Percentiles rank a stretch among this genome's conserved stretches.
Evolutionary conservation across 371 early-diverging fungal species (phyloP).

Genomic region (Smittium culicis): DNA sequence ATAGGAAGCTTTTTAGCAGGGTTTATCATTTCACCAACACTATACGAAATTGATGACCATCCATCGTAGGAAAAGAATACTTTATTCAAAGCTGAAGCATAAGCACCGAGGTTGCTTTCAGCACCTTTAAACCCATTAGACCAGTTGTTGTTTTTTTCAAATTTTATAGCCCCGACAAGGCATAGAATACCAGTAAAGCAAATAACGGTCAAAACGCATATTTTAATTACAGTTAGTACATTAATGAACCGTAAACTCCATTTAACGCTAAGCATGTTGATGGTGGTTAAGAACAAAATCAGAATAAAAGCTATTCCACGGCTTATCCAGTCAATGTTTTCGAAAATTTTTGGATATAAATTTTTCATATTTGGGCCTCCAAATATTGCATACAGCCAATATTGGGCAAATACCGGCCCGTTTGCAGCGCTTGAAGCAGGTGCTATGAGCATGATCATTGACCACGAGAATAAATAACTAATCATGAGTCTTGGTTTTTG

Average conservation of each 20-base stretch:
- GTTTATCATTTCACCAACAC: slow-evolving; percentile 80
- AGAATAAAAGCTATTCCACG: slow-evolving; percentile 50
- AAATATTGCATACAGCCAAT: slow-evolving; percentile 32
- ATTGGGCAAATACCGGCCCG: slow-evolving; percentile 32
- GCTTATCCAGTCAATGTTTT: slow-evolving; percentile 37
- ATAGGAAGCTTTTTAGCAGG: slow-evolving; percentile 67
- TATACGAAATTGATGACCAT: slow-evolving; percentile 77
- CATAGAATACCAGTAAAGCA: slow-evolving; percentile 58
- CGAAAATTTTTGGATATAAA: slow-evolving; percentile 5
- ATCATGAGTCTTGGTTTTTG: slow-evolving; percentile 46
- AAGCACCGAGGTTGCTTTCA: slow-evolving; percentile 46
- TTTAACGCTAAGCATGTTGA: slow-evolving; percentile 58
- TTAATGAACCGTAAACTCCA: slow-evolving; percentile 65
- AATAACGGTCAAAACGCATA: slow-evolving; percentile 58
- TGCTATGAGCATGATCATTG: slow-evolving; percentile 28
- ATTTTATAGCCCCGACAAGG: slow-evolving; percentile 42
- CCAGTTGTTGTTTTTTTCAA: slow-evolving; percentile 38
- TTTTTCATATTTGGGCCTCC: slow-evolving; percentile 10
- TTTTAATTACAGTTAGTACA: slow-evolving; percentile 60
- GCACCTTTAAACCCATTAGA: slow-evolving; percentile 48
- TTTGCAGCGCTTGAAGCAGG: slow-evolving; percentile 35
- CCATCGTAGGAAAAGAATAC: slow-evolving; percentile 88
- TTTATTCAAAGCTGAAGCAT: slow-evolving; percentile 47
- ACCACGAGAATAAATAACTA: slow-evolving; percentile 55
- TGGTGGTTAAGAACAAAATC: slow-evolving; percentile 45